phyloP scores from a whole-genome alignment of 2,329 filamentous ascomycete genomes.

The Arthroderma sp. region DNA sequence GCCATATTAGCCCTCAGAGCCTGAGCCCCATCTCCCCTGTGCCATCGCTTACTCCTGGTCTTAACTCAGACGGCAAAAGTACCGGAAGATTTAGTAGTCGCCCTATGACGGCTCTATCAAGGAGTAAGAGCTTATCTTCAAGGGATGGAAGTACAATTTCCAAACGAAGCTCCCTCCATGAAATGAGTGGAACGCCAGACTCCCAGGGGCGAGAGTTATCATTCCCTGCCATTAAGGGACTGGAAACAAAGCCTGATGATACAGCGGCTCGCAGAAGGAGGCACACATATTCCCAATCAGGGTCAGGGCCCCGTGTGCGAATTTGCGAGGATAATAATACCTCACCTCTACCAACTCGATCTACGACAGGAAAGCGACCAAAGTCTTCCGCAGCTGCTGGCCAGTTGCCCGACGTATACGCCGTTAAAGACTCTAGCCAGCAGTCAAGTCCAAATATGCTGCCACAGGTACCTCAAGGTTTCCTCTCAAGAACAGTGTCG shows the following conservation, averaged over 20 bases:
- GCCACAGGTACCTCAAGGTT: slow-evolving; percentile 10
- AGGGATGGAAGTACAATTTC: slow-evolving; percentile 22
- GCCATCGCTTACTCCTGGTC: not conserved
- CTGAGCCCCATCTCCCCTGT: slow-evolving; percentile 1
- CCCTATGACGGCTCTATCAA: not conserved
- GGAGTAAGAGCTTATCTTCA: slow-evolving; percentile 18
- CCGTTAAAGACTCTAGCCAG: not conserved
- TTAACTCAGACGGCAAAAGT: not conserved
- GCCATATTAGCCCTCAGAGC: slow-evolving; percentile 12
- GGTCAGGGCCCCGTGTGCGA: slow-evolving; percentile 16
- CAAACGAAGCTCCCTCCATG: slow-evolving; percentile 24
- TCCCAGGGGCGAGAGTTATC: slow-evolving; percentile 12
- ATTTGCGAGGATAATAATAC: slow-evolving; percentile 10
- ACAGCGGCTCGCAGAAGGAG: slow-evolving; percentile 20
- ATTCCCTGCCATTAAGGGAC: slow-evolving; percentile 15
- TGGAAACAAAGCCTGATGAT: slow-evolving; percentile 9
- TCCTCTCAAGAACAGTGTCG: slow-evolving; percentile 7
- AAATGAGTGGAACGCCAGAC: slow-evolving; percentile 20
- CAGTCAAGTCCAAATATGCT: slow-evolving; percentile 7
- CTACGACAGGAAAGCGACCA: not conserved
- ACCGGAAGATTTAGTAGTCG: not conserved
- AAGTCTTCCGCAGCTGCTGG: not conserved
- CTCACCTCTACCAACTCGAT: not conserved
- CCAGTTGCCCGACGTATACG: not conserved
- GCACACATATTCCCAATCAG: slow-evolving; percentile 32